phyloP scores from a whole-genome alignment of 2,329 filamentous ascomycete species.

The Fusarium sp. region DNA sequence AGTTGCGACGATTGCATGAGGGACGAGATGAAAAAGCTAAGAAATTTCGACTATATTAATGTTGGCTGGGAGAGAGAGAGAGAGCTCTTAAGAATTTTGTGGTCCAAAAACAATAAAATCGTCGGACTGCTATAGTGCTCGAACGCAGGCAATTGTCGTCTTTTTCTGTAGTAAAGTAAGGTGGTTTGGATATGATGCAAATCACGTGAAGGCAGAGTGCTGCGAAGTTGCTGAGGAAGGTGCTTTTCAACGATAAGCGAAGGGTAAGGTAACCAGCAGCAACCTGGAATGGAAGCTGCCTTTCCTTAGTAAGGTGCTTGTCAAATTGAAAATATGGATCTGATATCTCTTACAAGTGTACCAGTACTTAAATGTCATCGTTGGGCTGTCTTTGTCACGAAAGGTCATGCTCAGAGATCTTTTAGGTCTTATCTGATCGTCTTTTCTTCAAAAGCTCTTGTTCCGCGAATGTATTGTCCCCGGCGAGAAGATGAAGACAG shows the following conservation, averaged over 20 bases:
- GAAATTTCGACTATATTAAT: neutral
- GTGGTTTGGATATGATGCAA: slow-evolving; percentile 7
- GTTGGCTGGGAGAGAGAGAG: neutral
- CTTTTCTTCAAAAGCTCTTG: neutral
- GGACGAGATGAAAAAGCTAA: neutral
- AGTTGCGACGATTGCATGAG: slow-evolving; percentile 20
- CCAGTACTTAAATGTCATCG: neutral
- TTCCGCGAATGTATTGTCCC: neutral
- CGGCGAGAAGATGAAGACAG: neutral
- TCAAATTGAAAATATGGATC: neutral
- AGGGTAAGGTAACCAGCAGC: neutral
- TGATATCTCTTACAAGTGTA: neutral
- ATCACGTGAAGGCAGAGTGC: slow-evolving; percentile 27
- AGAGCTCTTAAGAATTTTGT: neutral
- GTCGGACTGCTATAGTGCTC: slow-evolving; percentile 9
- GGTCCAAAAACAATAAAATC: neutral
- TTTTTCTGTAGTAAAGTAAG: neutral
- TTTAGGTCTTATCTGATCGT: neutral
- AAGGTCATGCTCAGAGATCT: neutral
- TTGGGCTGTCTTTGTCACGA: neutral
- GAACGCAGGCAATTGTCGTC: slow-evolving; percentile 4
- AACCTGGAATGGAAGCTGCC: neutral
- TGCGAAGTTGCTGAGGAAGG: slow-evolving; percentile 2
- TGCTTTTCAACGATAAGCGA: neutral
- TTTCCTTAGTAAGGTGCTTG: neutral